These are phyloP conservation scores for Globisporangium camurandrum DNA, from an alignment of 352 stramenopile genomes.

Conservation along the genomic window DNA sequence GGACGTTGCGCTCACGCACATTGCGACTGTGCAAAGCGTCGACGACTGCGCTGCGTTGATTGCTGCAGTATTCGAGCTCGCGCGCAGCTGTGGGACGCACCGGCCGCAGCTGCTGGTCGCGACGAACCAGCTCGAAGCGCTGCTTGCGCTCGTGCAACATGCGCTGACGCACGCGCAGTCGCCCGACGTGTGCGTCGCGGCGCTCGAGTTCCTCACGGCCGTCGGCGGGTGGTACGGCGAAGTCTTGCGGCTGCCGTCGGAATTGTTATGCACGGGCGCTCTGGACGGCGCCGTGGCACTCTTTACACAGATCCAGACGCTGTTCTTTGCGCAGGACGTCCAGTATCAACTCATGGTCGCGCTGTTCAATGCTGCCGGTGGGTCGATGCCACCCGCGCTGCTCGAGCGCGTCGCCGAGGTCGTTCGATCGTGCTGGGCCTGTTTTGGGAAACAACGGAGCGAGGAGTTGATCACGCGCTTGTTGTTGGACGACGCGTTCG, in stretches of 20 bases:
- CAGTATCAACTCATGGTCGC: slow-evolving; percentile 63
- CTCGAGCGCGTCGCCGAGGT: slow-evolving; percentile 63
- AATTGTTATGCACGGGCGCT: slow-evolving; percentile 36
- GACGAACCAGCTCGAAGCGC: slow-evolving; percentile 55
- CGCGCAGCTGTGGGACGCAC: slow-evolving; percentile 41
- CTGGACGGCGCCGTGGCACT: slow-evolving; percentile 49
- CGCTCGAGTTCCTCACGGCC: slow-evolving; percentile 55
- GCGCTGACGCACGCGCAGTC: slow-evolving; percentile 59
- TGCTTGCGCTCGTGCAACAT: slow-evolving; percentile 52
- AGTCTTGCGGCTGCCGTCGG: slow-evolving; percentile 48
- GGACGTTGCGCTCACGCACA: slow-evolving; percentile 47
- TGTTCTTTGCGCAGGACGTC: slow-evolving; percentile 79
- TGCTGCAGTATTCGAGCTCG: slow-evolving; percentile 47
- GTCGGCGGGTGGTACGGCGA: slow-evolving; percentile 65
- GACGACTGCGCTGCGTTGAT: slow-evolving; percentile 49
- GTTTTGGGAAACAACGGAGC: slow-evolving; percentile 52
- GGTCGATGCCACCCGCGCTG: slow-evolving; percentile 46
- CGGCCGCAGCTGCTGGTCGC: slow-evolving; percentile 57
- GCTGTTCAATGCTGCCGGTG: slow-evolving; percentile 56
- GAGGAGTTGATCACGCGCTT: slow-evolving; percentile 54
- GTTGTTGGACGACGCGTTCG: slow-evolving; percentile 49
- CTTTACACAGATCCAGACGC: slow-evolving; percentile 49
- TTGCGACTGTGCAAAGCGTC: slow-evolving; percentile 33
- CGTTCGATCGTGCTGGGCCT: slow-evolving; percentile 67
- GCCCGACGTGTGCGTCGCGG: slow-evolving; percentile 46